These are phyloP conservation scores for Daucus carota DNA, from an alignment of 129 eudicot species.

Conservation along the genomic window DNA sequence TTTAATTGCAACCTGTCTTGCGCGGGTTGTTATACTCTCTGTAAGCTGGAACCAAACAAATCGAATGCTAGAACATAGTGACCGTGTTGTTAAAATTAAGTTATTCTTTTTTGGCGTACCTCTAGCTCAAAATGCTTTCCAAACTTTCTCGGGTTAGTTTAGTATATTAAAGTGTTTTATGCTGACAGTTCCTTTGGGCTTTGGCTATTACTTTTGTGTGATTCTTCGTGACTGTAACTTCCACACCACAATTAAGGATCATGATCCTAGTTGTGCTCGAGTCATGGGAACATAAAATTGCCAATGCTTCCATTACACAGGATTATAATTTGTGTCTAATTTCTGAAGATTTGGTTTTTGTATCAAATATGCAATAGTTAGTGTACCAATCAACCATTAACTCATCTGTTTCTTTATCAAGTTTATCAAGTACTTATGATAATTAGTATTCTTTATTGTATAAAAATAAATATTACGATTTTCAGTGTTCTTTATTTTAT, in stretches of 20 bases:
- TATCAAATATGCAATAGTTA: too few relatives aligned
- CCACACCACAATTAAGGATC: neutral
- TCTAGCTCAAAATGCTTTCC: neutral
- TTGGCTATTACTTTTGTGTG: neutral
- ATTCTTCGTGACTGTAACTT: neutral
- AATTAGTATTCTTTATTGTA: too few relatives aligned
- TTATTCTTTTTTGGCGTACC: neutral
- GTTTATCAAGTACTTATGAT: too few relatives aligned
- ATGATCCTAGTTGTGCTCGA: neutral
- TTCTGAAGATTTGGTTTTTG: too few relatives aligned
- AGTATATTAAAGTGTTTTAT: neutral
- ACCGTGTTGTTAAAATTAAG: neutral
- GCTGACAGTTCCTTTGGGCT: neutral
- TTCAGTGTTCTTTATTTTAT: too few relatives aligned
- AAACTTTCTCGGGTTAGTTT: neutral
- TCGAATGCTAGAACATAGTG: neutral
- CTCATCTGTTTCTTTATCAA: too few relatives aligned
- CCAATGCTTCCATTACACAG: neutral
- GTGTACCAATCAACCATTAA: too few relatives aligned
- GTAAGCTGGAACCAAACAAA: neutral
- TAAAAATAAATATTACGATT: too few relatives aligned
- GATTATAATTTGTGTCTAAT: neutral
- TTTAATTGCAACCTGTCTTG: neutral
- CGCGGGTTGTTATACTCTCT: neutral
- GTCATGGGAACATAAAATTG: neutral